phyloP scores from a whole-genome alignment of 257 asterid species.

The Parsonsia alboflavescens region DNA sequence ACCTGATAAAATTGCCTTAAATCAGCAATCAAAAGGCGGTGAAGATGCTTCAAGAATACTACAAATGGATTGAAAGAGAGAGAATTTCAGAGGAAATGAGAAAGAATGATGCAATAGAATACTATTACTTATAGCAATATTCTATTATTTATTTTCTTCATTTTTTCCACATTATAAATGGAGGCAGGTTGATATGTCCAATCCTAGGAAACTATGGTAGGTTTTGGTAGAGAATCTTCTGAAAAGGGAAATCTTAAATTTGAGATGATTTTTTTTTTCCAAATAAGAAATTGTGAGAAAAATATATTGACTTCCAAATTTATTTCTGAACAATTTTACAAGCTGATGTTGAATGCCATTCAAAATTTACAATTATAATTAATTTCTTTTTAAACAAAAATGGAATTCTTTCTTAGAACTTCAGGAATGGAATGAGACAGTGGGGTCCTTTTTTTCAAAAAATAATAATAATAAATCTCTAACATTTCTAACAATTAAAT shows the following conservation, averaged over 20 bases:
- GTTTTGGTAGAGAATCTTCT: neutral
- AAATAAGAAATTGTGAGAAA: no score
- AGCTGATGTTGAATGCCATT: neutral
- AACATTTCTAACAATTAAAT: no score
- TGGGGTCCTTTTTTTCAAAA: no score
- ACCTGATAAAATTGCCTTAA: constrained; percentile 28
- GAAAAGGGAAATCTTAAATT: neutral
- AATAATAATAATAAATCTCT: no score
- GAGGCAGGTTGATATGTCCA: neutral
- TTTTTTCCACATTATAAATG: neutral
- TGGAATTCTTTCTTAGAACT: no score
- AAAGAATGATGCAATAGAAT: neutral
- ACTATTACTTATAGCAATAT: neutral
- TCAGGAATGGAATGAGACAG: no score
- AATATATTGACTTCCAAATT: neutral
- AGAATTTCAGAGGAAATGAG: neutral
- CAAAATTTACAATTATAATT: no score
- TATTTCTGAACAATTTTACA: neutral
- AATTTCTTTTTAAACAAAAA: neutral
- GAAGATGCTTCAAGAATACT: constrained; percentile 18
- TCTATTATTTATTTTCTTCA: neutral
- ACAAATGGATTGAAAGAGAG: constrained; percentile 1
- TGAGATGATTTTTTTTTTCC: neutral
- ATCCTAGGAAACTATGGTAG: neutral
- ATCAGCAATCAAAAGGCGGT: constrained; percentile 19